phyloP scores from a whole-genome alignment of 495 filamentous ascomycete genomes.

The Paragyromitra xinjiangensis region DNA sequence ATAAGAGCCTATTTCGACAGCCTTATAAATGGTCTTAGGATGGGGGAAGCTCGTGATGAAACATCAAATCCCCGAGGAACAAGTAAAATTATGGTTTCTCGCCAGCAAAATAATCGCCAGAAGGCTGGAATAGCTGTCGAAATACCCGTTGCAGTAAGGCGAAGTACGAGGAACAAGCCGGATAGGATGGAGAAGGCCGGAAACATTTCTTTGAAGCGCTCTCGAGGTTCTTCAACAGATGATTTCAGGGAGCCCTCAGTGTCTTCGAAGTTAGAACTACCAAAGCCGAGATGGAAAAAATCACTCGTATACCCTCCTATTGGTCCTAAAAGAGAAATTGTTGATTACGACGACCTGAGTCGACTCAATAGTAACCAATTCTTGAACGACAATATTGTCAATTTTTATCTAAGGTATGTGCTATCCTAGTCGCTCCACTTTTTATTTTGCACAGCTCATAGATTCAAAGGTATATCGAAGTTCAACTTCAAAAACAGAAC shows the following conservation, averaged over 20 bases:
- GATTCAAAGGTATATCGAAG: conserved; percentile 67
- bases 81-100: neutral
- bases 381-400: conserved; percentile 90
- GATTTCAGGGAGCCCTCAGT: conserved; percentile 3
- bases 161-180: conserved; percentile 29
- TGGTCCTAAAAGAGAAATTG: conserved; percentile 75
- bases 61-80: neutral
- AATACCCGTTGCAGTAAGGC: conserved; percentile 23
- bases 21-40: conserved; percentile 25
- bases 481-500: conserved; percentile 66
- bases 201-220: conserved; percentile 14
- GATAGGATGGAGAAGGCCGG: neutral
- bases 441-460: conserved; percentile 43
- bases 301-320: conserved; percentile 74
- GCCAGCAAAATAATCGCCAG: neutral
- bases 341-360: conserved; percentile 79
- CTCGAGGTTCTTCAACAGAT: conserved; percentile 7
- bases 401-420: conserved; percentile 74
- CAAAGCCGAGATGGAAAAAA: conserved; percentile 48
- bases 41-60: conserved; percentile 13
- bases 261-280: conserved; percentile 49
- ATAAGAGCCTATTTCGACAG: conserved; percentile 34
- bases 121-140: conserved; percentile 9
- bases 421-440: neutral
- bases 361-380: conserved; percentile 85